Evolutionary conservation across 2,329 filamentous ascomycete species (phyloP), one percentile per base, ranked within the genome.

Genomic region (Whalleya microplaca): DNA sequence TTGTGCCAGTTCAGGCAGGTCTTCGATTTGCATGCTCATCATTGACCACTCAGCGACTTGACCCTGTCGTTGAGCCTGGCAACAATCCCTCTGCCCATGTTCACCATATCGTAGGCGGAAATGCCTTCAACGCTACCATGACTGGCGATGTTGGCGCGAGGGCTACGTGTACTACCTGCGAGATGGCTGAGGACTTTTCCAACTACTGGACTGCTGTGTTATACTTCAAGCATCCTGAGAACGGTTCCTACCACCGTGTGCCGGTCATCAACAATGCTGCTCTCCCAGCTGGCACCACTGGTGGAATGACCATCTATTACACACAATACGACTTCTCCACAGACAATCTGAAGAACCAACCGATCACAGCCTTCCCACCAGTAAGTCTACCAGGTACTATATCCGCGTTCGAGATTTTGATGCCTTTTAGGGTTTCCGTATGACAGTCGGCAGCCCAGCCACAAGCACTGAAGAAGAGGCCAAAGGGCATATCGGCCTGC

Each of bases 361-460:
- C 75, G 61, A 76, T 79, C 44, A 79, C 72, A 2, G 77, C 76
- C 5, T 80, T 80, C 67, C 73, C 70, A 45, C 72, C 75, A 1
- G 73, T 75, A 55, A 55, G 69, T 61, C 6, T 6, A 5, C 19
- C 20, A 10, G 3, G 10, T 16, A 16, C 23, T 37, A 19, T 19
- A 3, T 49, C 3, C 16, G 27, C 2, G 23, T 32, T 56, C 12
- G 20, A 20, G 4, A n/a, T n/a, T 55, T 57, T 69, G 50, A 64
- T 21, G 3, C 32, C 45, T 41, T 43, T 3, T 44, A 75, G 72
- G 76, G 76, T 10, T 79, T 79, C 70, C 73, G 76, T 45, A 79
- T 79, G 76, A 73, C 75, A 7, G 72, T 78, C 29, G 76, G 76
- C 53, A 74, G 69, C 49, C 68, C 68, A 19, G 63, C 68, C 21